Conservation (phyloP, 768 basidiomycete genomes). For the Russula griseocarnosa region DNA sequence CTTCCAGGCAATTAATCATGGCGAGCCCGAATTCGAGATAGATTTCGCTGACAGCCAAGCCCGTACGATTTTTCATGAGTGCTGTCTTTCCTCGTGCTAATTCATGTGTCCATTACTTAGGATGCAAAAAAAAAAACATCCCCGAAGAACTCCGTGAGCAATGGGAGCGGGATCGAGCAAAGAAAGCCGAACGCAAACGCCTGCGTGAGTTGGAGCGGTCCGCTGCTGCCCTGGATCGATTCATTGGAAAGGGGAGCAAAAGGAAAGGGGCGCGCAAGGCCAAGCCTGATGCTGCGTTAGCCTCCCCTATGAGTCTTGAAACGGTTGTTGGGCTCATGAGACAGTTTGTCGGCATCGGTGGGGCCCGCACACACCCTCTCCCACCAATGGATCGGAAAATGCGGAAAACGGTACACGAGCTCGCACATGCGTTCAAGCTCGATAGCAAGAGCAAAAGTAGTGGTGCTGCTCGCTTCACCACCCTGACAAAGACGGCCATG, state of each 20-base stretch:
- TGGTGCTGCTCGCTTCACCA: conserved; percentile 70
- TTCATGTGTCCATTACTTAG: conserved; percentile 29
- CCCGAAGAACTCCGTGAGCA: conserved; percentile 57
- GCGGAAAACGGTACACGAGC: conserved; percentile 70
- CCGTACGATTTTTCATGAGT: conserved; percentile 42
- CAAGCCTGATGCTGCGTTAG: conserved; percentile 52
- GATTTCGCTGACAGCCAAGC: conserved; percentile 40
- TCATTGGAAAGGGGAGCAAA: conserved; percentile 63
- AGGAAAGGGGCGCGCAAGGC: conserved; percentile 69
- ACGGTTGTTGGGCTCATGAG: conserved; percentile 61
- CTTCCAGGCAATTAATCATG: conserved; percentile 59
- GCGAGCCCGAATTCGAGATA: conserved; percentile 40
- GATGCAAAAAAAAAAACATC: conserved; percentile 47
- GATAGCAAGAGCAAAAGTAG: conserved; percentile 73
- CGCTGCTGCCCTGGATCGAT: conserved; percentile 57
- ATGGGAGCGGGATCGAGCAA: conserved; percentile 79
- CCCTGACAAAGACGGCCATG: conserved; percentile 61
- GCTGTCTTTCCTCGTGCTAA: neutral
- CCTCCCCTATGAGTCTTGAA: conserved; percentile 44
- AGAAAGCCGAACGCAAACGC: conserved; percentile 75
- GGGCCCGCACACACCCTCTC: conserved; percentile 53
- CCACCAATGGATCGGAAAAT: conserved; percentile 75
- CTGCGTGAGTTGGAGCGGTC: conserved; percentile 55
- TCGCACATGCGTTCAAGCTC: conserved; percentile 75
- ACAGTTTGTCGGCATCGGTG: conserved; percentile 60